Conservation (phyloP, 129 eudicot genomes). For the Pittosporum tobira region DNA sequence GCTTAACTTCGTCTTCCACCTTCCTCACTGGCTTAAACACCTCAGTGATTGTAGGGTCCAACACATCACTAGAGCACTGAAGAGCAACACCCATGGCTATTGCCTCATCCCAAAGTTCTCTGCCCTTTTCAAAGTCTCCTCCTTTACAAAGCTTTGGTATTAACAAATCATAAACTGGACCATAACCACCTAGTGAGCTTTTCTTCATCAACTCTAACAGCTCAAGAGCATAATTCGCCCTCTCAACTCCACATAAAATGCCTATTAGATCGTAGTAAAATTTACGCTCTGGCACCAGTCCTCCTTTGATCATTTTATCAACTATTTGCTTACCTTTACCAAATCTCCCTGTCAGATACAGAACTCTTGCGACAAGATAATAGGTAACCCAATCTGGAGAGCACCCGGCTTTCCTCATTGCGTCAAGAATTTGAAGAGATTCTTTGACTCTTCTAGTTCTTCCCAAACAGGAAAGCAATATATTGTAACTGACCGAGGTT, state of each 20-base stretch:
- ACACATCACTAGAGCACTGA: conserved; percentile 35
- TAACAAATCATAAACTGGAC: conserved; percentile 44
- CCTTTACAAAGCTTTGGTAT: conserved; percentile 43
- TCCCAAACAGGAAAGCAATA: conserved; percentile 42
- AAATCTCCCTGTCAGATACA: conserved; percentile 48
- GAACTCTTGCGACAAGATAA: conserved; percentile 48
- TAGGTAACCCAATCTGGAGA: conserved; percentile 53
- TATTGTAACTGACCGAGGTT: conserved; percentile 37
- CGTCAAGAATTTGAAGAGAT: conserved; percentile 30
- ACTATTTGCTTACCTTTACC: conserved; percentile 64
- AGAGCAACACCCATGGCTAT: conserved; percentile 29
- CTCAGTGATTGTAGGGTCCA: conserved; percentile 37
- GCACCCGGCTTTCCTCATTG: conserved; percentile 43
- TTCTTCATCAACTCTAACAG: conserved; percentile 48
- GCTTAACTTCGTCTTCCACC: conserved; percentile 20
- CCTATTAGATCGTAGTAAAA: conserved; percentile 49
- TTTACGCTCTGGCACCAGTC: conserved; percentile 38
- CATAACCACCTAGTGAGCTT: conserved; percentile 39
- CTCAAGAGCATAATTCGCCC: conserved; percentile 49
- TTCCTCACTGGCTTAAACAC: conserved; percentile 38
- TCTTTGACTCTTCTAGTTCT: conserved; percentile 56
- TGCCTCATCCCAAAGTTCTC: conserved; percentile 55
- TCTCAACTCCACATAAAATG: conserved; percentile 55
- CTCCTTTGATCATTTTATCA: conserved; percentile 40
- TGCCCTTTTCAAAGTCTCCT: conserved; percentile 51